These are phyloP conservation scores for Panellus pusillus DNA, from an alignment of 768 basidiomycete species.

Conservation along the genomic window DNA sequence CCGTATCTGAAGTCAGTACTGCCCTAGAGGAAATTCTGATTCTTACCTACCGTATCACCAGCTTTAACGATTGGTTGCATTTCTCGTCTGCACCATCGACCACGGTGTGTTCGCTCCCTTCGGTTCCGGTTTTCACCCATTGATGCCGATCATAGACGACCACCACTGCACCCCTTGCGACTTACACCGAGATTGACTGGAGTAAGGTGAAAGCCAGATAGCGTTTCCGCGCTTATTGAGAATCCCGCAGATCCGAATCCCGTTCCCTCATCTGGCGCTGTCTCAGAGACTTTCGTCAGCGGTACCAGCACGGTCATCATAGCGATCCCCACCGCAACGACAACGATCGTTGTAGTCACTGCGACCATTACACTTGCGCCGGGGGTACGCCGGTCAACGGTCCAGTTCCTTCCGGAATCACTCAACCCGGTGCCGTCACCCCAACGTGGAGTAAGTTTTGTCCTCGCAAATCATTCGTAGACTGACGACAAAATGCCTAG, in stretches of 20 bases:
- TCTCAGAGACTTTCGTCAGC: conserved; percentile 7
- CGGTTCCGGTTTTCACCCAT: too few species aligned
- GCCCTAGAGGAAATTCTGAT: too few species aligned
- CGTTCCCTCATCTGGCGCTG: neutral
- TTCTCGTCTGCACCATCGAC: conserved; percentile 9
- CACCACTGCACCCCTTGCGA: neutral
- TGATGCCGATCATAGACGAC: neutral
- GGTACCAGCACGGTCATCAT: neutral
- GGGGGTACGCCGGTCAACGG: conserved; percentile 7
- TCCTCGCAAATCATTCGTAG: neutral
- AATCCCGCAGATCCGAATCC: conserved; percentile 8
- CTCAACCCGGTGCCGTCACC: neutral
- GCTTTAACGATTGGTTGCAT: conserved; percentile 18
- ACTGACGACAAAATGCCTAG: neutral
- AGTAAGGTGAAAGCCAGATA: conserved; percentile 6
- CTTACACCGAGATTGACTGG: conserved; percentile 1
- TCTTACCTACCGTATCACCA: neutral
- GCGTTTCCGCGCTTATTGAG: neutral
- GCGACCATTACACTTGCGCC: conserved; percentile 7
- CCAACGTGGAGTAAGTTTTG: conserved; percentile 7
- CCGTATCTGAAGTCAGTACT: conserved; percentile 13
- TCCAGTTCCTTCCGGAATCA: neutral
- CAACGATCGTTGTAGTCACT: neutral
- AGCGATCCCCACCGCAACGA: neutral
- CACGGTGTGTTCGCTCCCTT: too few species aligned